phyloP scores from a whole-genome alignment of 192 early-diverging fungal species.

The Entomortierella chlamydospora region DNA sequence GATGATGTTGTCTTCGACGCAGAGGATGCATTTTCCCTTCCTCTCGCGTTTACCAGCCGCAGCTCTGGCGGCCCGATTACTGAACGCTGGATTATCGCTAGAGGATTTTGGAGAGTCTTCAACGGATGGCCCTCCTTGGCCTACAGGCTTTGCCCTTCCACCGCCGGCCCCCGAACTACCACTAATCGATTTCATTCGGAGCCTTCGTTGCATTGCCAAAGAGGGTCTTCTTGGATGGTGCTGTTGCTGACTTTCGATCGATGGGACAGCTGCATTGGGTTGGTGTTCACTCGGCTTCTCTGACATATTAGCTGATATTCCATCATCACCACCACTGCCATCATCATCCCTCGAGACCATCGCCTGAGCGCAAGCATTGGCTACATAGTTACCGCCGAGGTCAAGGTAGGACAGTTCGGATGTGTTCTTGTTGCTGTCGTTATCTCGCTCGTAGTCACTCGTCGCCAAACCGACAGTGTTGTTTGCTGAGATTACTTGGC shows the following conservation, averaged over 20 bases:
- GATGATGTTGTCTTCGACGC: constrained; percentile 66
- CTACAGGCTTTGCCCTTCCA: neutral
- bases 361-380: neutral
- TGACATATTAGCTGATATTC: neutral
- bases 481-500: constrained; percentile 21
- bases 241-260: neutral
- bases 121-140: neutral
- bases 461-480: constrained; percentile 11
- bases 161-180: too few relatives aligned
- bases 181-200: constrained; percentile 1
- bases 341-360: neutral
- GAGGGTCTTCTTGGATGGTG: neutral
- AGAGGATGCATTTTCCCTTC: constrained; percentile 30
- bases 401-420: constrained; percentile 7
- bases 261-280: neutral
- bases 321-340: neutral
- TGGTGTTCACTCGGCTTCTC: neutral
- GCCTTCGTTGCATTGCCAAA: neutral
- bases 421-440: constrained; percentile 45
- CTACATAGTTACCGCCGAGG: neutral
- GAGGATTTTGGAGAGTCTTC: constrained; percentile 8
- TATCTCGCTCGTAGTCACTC: constrained; percentile 35
- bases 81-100: constrained; percentile 22
- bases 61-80: constrained; percentile 26
- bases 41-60: constrained; percentile 37